Percentiles rank a stretch among this genome's conserved stretches.
These are phyloP conservation scores for Dendrocalamus sinicus DNA, from an alignment of 176 grass and related monocot species.

Conservation along the genomic window DNA sequence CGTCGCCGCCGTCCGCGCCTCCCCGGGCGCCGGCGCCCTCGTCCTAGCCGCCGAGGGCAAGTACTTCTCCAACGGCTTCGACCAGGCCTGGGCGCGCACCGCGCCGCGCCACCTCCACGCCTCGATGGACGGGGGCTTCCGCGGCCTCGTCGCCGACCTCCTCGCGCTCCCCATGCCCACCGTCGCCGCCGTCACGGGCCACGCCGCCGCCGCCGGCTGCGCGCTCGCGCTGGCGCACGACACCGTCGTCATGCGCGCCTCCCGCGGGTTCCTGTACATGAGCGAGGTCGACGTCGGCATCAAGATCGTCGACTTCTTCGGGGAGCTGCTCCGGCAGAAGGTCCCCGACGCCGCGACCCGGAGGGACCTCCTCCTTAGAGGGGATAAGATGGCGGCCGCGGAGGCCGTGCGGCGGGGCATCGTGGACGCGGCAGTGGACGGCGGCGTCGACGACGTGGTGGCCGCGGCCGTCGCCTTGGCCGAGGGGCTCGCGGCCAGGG, in stretches of 20 bases:
- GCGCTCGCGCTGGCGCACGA: slow-evolving; percentile 69
- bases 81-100: slow-evolving; percentile 59
- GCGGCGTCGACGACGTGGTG: slow-evolving; percentile 45
- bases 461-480: slow-evolving; percentile 45
- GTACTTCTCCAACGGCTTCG: slow-evolving; percentile 89
- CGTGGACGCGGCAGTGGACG: slow-evolving; percentile 51
- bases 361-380: slow-evolving; percentile 60
- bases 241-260: slow-evolving; percentile 65
- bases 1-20: slow-evolving; percentile 31
- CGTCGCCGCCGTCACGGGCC: slow-evolving; percentile 59
- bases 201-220: slow-evolving; percentile 62
- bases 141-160: slow-evolving; percentile 59
- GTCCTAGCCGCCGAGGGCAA: slow-evolving; percentile 67
- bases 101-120: slow-evolving; percentile 21
- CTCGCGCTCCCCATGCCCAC: slow-evolving; percentile 77
- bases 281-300: slow-evolving; percentile 76
- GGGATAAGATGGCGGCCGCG: slow-evolving; percentile 50
- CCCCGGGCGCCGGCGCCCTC: slow-evolving; percentile 43
- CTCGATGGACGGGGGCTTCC: slow-evolving; percentile 35
- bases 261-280: slow-evolving; percentile 86
- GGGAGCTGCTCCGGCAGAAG: slow-evolving; percentile 62
- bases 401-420: slow-evolving; percentile 62
- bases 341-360: slow-evolving; percentile 59
- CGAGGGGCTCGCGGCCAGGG: slow-evolving; percentile 50
- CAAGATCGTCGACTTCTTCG: slow-evolving; percentile 63